A percentile compares a stretch with the other conserved stretches of the same genome.
Evolutionary conservation across 331 rosid genomes (phyloP).

Genomic region (Rhamnella rubrinervis): DNA sequence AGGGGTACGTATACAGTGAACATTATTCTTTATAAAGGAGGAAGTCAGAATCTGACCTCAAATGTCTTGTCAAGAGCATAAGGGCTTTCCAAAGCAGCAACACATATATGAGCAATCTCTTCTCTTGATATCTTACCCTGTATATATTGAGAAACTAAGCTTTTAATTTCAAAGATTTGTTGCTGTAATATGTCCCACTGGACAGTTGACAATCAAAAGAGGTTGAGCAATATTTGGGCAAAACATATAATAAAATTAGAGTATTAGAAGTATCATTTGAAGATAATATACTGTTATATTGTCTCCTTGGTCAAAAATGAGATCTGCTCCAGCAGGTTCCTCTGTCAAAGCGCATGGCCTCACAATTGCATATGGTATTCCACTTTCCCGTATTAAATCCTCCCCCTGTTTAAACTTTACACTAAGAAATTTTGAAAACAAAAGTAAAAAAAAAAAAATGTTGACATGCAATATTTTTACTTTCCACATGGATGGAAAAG

Average conservation of each 20-base stretch:
- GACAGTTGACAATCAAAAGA: no score
- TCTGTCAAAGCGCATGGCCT: constrained; percentile 96
- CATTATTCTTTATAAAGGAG: background rate
- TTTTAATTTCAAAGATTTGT: no score
- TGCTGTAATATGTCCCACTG: no score
- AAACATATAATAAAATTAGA: background rate
- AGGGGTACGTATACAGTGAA: background rate
- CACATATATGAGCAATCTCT: constrained; percentile 75
- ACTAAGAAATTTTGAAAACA: constrained; percentile 6
- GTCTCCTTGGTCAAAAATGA: constrained; percentile 94
- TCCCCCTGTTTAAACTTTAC: constrained; percentile 61
- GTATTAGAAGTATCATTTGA: background rate
- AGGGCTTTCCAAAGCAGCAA: constrained; percentile 81
- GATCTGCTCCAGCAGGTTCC: constrained; percentile 98
- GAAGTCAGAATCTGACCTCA: constrained; percentile 53
- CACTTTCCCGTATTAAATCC: constrained; percentile 79
- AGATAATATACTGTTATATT: constrained; percentile 65
- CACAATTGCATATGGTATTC: constrained; percentile 74
- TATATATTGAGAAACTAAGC: background rate
- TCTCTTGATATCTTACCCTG: constrained; percentile 97
- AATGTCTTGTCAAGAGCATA: constrained; percentile 73
- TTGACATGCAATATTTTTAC: background rate
- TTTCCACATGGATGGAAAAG: background rate
- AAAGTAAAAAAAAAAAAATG: background rate
- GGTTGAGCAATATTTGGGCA: no score